Base-by-base conservation (phyloP, 306 rosid species). In the Lupinus albus region DNA sequence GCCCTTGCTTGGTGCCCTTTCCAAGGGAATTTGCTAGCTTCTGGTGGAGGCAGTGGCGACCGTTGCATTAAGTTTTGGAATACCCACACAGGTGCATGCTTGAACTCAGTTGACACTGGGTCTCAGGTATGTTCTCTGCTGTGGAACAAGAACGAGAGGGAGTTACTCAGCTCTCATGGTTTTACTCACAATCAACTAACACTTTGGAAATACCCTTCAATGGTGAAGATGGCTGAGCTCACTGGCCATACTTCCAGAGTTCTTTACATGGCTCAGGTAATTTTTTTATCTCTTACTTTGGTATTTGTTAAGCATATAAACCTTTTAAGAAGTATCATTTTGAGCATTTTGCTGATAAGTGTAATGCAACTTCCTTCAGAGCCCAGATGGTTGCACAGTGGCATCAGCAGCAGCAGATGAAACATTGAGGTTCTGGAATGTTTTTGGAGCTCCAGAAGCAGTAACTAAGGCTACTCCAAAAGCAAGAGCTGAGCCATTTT, bases 171-270 rank as follows among this genome's bases (percentile, higher is more conserved):
- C 74, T 86, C 95, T 9, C 97, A 91, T 38, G 97, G 97, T 20
- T 86, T 83, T 57, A 57, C 91, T 12, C 86, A 86, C 75, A 91
- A 91, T 73, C 97, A 82, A 62, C 60, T 82, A 11, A 88, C 95
- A 28, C 95, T 91, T 38, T 91, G 97, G 97, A 91, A 91, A 50
- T 91, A 91, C 74, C 97, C 97, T n/a, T 91, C 97, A 35, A 91
- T 91, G 97, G 93, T 84, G 13, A 88, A 88, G 78, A 82, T 83
- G 87, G 87, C 85, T 30, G 97, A 91, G 80, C 93, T 91, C 76
- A 91, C 65, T 11, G 95, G 97, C 32, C 97, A 91, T 38, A 88
- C 96, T 42, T 91, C 97, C 20, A 83, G 97, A 56, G 97, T 91
- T 74, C 96, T 91, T 50, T 88, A 30, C 50, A 86, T 91, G 97